Percentiles rank a stretch among this genome's conserved stretches.
These are phyloP conservation scores for Pseudotulostoma volvatum DNA, from an alignment of 495 filamentous ascomycete genomes.

Conservation along the genomic window DNA sequence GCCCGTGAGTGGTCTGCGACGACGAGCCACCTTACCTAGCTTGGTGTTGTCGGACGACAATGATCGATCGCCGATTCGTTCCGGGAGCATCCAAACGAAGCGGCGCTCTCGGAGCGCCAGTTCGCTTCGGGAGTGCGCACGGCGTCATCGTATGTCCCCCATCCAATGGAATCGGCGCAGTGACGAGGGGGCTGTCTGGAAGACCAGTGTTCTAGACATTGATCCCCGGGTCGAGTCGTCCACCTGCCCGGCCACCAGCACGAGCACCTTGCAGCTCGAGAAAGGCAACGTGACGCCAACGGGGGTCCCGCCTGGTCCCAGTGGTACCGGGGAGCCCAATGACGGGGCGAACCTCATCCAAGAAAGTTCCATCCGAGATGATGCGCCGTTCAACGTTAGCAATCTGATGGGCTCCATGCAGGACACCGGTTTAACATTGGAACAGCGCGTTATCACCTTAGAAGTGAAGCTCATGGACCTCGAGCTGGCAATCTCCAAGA, in stretches of 20 bases:
- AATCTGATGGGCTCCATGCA: slow-evolving; percentile 28
- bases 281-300: neutral
- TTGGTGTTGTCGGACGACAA: slow-evolving; percentile 29
- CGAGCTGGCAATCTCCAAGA: slow-evolving; percentile 36
- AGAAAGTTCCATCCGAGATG: slow-evolving; percentile 4
- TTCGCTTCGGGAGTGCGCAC: slow-evolving; percentile 8
- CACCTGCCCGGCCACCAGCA: neutral
- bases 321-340: neutral
- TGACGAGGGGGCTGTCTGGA: slow-evolving; percentile 16
- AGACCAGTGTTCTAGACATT: slow-evolving; percentile 11
- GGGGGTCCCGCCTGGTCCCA: neutral
- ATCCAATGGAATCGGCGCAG: slow-evolving; percentile 21
- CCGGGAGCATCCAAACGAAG: slow-evolving; percentile 19
- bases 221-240: neutral
- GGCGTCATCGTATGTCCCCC: slow-evolving; percentile 18
- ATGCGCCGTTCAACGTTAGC: slow-evolving; percentile 24
- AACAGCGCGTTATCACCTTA: slow-evolving; percentile 35
- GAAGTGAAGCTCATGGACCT: slow-evolving; percentile 41
- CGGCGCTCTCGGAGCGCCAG: slow-evolving; percentile 19
- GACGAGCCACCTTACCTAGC: slow-evolving; percentile 30
- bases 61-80: slow-evolving; percentile 14
- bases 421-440: slow-evolving; percentile 30
- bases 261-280: neutral
- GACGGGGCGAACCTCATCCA: neutral
- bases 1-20: slow-evolving; percentile 4